phyloP scores from a whole-genome alignment of 139 green algal genomes.

The Chloropicon primus region DNA sequence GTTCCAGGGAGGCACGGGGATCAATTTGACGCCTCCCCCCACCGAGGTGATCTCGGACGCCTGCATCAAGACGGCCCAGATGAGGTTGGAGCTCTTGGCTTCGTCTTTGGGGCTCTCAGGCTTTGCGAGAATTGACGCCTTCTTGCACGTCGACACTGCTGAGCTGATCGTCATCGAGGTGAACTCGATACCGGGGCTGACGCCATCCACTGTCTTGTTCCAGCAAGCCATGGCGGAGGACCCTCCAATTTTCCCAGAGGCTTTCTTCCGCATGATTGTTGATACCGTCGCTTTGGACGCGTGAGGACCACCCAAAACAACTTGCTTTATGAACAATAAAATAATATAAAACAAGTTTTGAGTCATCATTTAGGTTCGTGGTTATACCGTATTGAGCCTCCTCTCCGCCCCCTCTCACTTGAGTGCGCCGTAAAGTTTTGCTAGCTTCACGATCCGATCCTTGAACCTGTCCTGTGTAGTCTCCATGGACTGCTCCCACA shows the following conservation, averaged over 20 bases:
- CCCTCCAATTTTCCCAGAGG: constrained; percentile 9
- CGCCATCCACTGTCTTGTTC: constrained; percentile 34
- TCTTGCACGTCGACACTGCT: constrained; percentile 44
- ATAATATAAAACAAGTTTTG: neutral
- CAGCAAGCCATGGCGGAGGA: constrained; percentile 24
- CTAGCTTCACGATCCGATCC: too few species aligned
- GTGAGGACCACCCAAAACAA: neutral
- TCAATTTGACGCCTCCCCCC: constrained; percentile 41
- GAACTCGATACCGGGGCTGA: constrained; percentile 39
- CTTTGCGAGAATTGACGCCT: constrained; percentile 41
- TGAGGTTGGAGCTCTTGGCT: constrained; percentile 30
- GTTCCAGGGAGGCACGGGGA: constrained; percentile 30
- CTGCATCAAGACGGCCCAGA: constrained; percentile 9
- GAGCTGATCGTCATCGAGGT: constrained; percentile 55
- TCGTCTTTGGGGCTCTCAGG: constrained; percentile 36
- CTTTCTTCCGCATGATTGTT: constrained; percentile 11
- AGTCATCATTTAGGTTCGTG: neutral
- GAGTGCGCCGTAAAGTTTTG: neutral
- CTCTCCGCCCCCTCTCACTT: too few species aligned
- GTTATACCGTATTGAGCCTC: too few species aligned
- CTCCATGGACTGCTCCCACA: neutral
- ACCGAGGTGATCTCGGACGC: neutral
- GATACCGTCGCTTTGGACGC: neutral
- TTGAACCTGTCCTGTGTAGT: too few species aligned
- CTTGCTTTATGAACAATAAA: neutral